phyloP scores from a whole-genome alignment of 495 filamentous ascomycete species.

The Niebla homalea region DNA sequence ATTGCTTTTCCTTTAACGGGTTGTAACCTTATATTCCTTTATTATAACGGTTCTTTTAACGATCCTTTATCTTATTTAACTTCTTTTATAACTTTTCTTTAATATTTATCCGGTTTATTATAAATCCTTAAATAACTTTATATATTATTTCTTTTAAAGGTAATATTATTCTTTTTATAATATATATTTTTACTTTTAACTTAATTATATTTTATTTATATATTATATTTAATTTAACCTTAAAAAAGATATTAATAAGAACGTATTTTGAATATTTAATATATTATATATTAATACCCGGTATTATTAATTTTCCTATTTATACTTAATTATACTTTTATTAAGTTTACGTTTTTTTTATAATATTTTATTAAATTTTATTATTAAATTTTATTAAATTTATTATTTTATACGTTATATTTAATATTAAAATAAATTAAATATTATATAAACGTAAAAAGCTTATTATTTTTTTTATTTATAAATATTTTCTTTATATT shows the following conservation, averaged over 20 bases:
- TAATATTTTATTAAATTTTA: slow-evolving; percentile 6
- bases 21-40: too few species aligned
- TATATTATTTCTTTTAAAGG: slow-evolving; percentile 2
- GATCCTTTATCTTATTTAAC: too few species aligned
- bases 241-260: slow-evolving; percentile 9
- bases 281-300: slow-evolving; percentile 8
- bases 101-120: too few species aligned
- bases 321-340: too few species aligned
- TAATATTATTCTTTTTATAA: too few species aligned
- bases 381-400: slow-evolving; percentile 7
- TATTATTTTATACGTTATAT: slow-evolving; percentile 8
- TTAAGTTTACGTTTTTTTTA: too few species aligned
- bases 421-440: slow-evolving; percentile 9
- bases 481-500: too few species aligned
- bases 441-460: slow-evolving; percentile 10
- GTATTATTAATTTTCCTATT: slow-evolving; percentile 9
- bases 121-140: slow-evolving; percentile 2
- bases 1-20: too few species aligned
- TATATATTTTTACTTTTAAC: slow-evolving; percentile 1
- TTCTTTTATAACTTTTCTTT: too few species aligned
- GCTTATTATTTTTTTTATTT: slow-evolving; percentile 5
- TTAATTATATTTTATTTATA: not conserved
- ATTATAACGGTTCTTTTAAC: too few species aligned
- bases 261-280: slow-evolving; percentile 7
- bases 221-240: slow-evolving; percentile 6